A percentile compares a stretch with the other conserved stretches of the same genome.
These are phyloP conservation scores for Cladosporium sp. DNA, from an alignment of 2,329 filamentous ascomycete genomes.

Conservation along the genomic window DNA sequence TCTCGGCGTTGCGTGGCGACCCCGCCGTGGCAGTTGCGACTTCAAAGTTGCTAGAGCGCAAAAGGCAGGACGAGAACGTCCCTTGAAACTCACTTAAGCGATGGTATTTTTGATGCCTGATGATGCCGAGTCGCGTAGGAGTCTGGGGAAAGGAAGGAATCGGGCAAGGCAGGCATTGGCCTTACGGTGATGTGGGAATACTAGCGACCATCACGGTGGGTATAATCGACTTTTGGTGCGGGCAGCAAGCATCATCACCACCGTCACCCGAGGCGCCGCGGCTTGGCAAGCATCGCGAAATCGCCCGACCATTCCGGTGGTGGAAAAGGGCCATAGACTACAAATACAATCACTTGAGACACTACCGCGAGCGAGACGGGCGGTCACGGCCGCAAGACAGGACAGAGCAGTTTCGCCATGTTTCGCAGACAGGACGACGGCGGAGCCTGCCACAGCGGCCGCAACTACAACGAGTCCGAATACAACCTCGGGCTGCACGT, in stretches of 20 bases:
- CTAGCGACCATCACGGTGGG: too few species aligned
- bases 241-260: too few species aligned
- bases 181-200: too few species aligned
- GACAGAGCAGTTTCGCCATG: neutral
- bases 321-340: neutral
- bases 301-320: conserved; percentile 13
- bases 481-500: conserved; percentile 55
- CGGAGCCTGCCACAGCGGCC: conserved; percentile 4
- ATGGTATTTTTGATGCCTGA: too few species aligned
- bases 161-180: too few species aligned
- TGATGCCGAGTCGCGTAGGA: too few species aligned
- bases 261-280: neutral
- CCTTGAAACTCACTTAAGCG: too few species aligned
- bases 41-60: too few species aligned
- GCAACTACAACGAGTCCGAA: conserved; percentile 16
- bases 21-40: neutral
- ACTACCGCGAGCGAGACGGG: neutral
- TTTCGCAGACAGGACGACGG: conserved; percentile 11
- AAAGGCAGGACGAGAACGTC: too few species aligned
- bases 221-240: too few species aligned
- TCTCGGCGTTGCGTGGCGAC: neutral
- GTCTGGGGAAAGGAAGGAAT: too few species aligned
- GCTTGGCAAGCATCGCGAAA: conserved; percentile 11
- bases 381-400: neutral
- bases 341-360: neutral